Percentiles rank a stretch among this genome's conserved stretches.
phyloP scores from a whole-genome alignment of 192 early-diverging fungal species.

The Coemansia sp. region DNA sequence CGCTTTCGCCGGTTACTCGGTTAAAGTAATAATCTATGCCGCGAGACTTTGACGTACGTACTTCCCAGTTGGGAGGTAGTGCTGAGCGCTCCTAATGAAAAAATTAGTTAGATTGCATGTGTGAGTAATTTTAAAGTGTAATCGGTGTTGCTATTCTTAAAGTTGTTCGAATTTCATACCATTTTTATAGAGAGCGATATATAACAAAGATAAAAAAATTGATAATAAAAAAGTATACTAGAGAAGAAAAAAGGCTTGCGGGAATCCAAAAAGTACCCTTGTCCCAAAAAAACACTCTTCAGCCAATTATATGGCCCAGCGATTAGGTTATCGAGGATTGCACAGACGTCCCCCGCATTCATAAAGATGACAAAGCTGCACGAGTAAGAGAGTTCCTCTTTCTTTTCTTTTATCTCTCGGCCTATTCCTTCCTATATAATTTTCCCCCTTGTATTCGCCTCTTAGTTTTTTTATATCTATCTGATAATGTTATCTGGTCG shows the following conservation, averaged over 20 bases:
- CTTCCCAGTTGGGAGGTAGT: constrained; percentile 69
- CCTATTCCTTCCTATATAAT: not conserved
- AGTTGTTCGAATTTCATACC: not conserved
- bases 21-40: constrained; percentile 82
- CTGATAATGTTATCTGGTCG: constrained; percentile 36
- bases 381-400: not conserved
- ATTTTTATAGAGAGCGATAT: not conserved
- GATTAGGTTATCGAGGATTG: constrained; percentile 8
- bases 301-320: not conserved
- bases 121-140: not conserved
- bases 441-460: not conserved
- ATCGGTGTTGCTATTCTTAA: not conserved
- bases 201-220: not conserved
- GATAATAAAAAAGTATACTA: not conserved
- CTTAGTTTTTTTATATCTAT: not conserved
- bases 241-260: not conserved
- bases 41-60: constrained; percentile 68
- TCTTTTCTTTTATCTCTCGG: constrained; percentile 5
- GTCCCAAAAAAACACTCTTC: not conserved
- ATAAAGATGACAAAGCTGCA: not conserved
- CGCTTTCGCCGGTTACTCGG: constrained; percentile 67
- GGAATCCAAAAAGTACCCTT: not conserved
- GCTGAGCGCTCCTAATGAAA: constrained; percentile 26
- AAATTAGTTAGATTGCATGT: not conserved
- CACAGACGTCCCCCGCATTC: too few relatives aligned